Percentiles rank a stretch among this genome's conserved stretches.
These are phyloP conservation scores for Elsinoe batatas DNA, from an alignment of 2,329 filamentous ascomycete species.

Conservation along the genomic window DNA sequence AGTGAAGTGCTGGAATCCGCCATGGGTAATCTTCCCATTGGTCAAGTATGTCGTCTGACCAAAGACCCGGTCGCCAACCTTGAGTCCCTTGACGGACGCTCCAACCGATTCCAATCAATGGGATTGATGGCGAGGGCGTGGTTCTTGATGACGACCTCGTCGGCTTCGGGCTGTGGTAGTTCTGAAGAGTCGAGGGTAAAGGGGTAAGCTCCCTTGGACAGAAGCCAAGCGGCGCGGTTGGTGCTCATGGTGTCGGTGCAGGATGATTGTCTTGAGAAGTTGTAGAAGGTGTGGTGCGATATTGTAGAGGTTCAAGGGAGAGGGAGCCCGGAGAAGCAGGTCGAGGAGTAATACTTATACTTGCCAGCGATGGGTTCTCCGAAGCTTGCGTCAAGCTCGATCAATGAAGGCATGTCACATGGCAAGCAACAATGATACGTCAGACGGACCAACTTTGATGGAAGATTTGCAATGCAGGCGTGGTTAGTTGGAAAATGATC, in stretches of 20 bases:
- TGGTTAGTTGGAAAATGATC: too few relatives aligned
- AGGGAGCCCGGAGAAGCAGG: too few relatives aligned
- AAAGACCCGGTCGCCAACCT: conserved; percentile 43
- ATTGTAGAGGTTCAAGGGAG: too few relatives aligned
- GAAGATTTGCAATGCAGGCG: too few relatives aligned
- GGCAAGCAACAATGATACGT: too few relatives aligned
- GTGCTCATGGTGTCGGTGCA: conserved; percentile 10
- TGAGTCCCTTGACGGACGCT: conserved; percentile 36
- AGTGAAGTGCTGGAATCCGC: conserved; percentile 29
- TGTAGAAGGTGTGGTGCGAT: too few relatives aligned
- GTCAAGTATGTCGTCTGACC: conserved; percentile 13
- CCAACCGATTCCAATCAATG: conserved; percentile 35
- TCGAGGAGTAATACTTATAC: not conserved
- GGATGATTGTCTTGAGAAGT: too few relatives aligned
- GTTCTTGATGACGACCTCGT: conserved; percentile 29
- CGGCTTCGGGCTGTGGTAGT: conserved; percentile 24
- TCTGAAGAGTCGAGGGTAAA: conserved; percentile 23
- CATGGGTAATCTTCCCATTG: conserved; percentile 12
- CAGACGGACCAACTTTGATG: too few relatives aligned
- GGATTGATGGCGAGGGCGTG: conserved; percentile 31
- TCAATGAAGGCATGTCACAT: too few relatives aligned
- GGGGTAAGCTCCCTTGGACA: conserved; percentile 9
- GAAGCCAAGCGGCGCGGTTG: conserved; percentile 18
- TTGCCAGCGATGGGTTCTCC: too few relatives aligned
- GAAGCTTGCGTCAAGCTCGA: too few relatives aligned